Evolutionary conservation across 1,139 yeast species (phyloP).

Genomic region (Taphrina flavorubra): DNA sequence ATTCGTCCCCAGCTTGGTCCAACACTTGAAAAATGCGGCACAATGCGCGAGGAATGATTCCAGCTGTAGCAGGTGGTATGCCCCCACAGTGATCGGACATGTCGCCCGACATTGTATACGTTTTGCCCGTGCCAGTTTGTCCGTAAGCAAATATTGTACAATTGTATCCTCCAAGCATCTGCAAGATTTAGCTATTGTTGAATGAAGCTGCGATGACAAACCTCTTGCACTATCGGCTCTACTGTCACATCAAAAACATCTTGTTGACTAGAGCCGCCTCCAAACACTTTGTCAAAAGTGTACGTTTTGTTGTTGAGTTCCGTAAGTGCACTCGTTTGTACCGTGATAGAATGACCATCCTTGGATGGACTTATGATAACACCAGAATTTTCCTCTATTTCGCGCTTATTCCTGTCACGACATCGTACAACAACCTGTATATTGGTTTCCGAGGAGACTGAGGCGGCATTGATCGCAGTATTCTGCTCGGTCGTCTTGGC

Average conservation of each 20-base stretch:
- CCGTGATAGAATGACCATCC: constrained; percentile 49
- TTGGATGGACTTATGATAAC: constrained; percentile 60
- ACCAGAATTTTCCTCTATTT: constrained; percentile 71
- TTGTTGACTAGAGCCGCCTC: constrained; percentile 73
- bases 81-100: constrained; percentile 48
- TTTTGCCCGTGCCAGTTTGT: constrained; percentile 89
- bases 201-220: constrained; percentile 31
- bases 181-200: background rate
- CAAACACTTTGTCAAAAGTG: constrained; percentile 71
- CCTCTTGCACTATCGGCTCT: constrained; percentile 62
- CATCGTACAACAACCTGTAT: constrained; percentile 89
- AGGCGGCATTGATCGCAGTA: constrained; percentile 5
- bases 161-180: constrained; percentile 55
- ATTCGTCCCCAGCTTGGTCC: constrained; percentile 56
- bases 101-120: constrained; percentile 85
- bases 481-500: constrained; percentile 19
- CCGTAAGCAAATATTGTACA: constrained; percentile 87
- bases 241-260: constrained; percentile 66
- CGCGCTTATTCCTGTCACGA: constrained; percentile 77
- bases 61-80: constrained; percentile 56
- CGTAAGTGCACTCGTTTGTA: constrained; percentile 50
- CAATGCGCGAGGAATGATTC: constrained; percentile 72
- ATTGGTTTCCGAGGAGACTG: constrained; percentile 51
- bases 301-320: constrained; percentile 58
- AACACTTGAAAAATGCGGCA: constrained; percentile 59